phyloP scores from a whole-genome alignment of 495 filamentous ascomycete species.

The Pseudoneurospora amorphoporcata region DNA sequence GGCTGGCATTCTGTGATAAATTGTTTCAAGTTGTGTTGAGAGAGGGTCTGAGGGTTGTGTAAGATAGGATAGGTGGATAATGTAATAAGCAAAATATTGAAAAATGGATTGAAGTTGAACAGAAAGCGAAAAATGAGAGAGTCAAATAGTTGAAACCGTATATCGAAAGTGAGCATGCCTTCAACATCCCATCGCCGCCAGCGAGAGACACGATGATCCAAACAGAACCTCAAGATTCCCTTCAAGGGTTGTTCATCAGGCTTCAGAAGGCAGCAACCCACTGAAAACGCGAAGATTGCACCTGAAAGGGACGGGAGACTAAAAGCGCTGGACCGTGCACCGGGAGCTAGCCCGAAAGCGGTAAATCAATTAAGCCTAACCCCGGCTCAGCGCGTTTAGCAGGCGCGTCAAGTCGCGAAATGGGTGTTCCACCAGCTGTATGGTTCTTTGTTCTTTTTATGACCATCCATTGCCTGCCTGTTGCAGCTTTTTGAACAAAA shows the following conservation, averaged over 20 bases:
- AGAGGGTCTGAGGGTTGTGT: neutral
- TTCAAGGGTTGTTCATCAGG: neutral
- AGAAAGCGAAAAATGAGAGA: neutral
- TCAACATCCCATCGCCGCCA: neutral
- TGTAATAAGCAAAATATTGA: neutral
- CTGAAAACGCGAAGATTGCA: neutral
- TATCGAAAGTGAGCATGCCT: neutral
- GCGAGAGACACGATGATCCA: neutral
- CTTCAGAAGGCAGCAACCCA: neutral
- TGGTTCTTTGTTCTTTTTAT: neutral
- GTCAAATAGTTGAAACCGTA: neutral
- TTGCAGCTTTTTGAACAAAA: neutral
- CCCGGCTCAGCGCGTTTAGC: neutral
- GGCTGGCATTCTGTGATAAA: neutral
- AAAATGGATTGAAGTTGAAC: neutral
- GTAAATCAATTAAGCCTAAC: neutral
- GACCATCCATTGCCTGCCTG: neutral
- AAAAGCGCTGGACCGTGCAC: neutral
- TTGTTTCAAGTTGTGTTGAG: neutral
- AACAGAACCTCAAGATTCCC: neutral
- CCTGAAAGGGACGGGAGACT: neutral
- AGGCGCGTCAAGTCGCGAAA: neutral
- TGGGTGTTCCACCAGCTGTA: neutral
- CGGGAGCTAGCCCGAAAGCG: neutral
- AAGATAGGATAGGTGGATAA: neutral